These are phyloP conservation scores for Neofusicoccum sp. DNA, from an alignment of 2,329 filamentous ascomycete genomes.

Conservation along the genomic window DNA sequence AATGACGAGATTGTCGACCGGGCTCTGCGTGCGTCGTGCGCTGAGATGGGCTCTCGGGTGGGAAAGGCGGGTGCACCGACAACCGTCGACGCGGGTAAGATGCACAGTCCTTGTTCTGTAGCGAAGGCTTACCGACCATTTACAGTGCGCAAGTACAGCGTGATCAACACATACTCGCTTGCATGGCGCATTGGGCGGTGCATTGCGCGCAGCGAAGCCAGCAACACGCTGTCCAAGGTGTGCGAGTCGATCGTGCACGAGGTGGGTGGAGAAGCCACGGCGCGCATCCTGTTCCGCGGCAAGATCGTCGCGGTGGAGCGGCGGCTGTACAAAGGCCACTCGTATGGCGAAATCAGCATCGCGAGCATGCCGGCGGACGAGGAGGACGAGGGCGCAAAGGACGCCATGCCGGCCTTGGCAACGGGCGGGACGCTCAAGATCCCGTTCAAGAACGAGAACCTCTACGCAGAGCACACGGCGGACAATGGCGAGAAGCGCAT, in stretches of 20 bases:
- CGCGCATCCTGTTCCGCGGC: constrained; percentile 60
- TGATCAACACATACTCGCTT: constrained; percentile 44
- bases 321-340: constrained; percentile 55
- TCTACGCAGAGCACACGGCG: constrained; percentile 51
- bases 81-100: constrained; percentile 29
- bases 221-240: constrained; percentile 42
- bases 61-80: constrained; percentile 43
- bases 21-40: constrained; percentile 21
- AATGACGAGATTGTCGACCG: constrained; percentile 20
- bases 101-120: too few species aligned
- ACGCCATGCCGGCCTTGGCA: constrained; percentile 16
- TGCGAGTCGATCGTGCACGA: constrained; percentile 43
- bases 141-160: constrained; percentile 26
- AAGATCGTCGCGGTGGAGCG: constrained; percentile 63
- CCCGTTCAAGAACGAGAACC: constrained; percentile 73
- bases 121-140: constrained; percentile 15
- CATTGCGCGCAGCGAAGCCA: constrained; percentile 51
- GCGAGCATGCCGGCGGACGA: constrained; percentile 28
- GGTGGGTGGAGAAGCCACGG: constrained; percentile 45
- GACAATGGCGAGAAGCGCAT: constrained; percentile 38
- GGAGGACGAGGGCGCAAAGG: constrained; percentile 26
- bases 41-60: constrained; percentile 24
- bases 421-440: constrained; percentile 55
- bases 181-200: constrained; percentile 58
- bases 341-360: constrained; percentile 60